Percentiles rank a stretch among this genome's conserved stretches.
Evolutionary conservation across 2,329 filamentous ascomycete genomes (phyloP).

Genomic region (Talaromyces marneffei): DNA sequence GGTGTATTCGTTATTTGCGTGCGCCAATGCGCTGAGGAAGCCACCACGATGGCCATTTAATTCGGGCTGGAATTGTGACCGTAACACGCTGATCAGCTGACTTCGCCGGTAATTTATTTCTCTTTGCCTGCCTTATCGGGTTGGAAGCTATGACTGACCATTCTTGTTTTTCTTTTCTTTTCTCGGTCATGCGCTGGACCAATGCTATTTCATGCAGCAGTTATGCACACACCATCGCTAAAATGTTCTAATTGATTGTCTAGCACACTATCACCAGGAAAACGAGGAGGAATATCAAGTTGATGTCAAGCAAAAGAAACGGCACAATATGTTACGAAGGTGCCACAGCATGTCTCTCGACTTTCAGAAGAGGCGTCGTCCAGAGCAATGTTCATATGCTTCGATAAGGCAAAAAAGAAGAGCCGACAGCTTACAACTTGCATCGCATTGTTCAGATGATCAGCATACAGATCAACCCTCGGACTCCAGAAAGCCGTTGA

Average conservation of each 20-base stretch:
- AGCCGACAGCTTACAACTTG: neutral
- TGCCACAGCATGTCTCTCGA: neutral
- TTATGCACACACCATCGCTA: neutral
- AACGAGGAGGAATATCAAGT: neutral
- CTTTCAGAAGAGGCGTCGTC: neutral
- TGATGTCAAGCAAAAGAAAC: neutral
- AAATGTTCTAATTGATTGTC: neutral
- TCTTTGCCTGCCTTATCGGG: neutral
- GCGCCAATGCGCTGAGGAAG: neutral
- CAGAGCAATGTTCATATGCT: neutral
- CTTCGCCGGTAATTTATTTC: neutral
- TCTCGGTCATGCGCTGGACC: neutral
- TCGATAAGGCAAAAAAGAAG: neutral
- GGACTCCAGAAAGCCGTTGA: neutral
- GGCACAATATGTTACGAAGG: neutral
- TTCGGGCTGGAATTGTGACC: neutral
- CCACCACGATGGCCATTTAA: neutral
- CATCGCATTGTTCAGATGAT: neutral
- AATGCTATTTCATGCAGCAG: neutral
- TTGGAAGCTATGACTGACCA: neutral
- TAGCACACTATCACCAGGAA: neutral
- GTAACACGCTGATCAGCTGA: conserved; percentile 5
- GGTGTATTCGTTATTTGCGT: neutral
- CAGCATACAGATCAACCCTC: neutral
- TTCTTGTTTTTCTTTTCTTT: too few relatives aligned